Base-by-base conservation (phyloP, 2,329 filamentous ascomycete species). In the Fusarium citri region DNA sequence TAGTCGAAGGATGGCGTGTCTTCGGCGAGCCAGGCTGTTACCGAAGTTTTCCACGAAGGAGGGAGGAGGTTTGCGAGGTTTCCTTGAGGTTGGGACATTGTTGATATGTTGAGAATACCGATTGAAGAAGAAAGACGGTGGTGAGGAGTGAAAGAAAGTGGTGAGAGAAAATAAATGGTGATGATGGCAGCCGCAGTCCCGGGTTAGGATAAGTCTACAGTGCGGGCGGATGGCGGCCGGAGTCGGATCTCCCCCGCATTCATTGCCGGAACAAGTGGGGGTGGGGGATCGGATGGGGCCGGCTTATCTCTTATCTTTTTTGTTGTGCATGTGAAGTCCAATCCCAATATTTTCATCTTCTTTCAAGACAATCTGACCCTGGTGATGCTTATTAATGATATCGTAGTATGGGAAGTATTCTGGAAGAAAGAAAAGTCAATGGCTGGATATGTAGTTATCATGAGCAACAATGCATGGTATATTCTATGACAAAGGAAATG, bases 1-100 rank as follows among this genome's bases (percentile, higher is more conserved):
- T 97, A 98, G 85, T 99, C 96, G 82, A 97, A 95, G 55, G 93
- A 96, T 7, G 96, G 96, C 5, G 94, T 97, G 83, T 99, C 96
- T 82, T 99, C 96, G 76, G 94, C 92, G 16, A 98, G 91, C 96
- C 96, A 99, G 76, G 88, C 83, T 25, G 91, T 88, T 68, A 98
- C 89, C 71, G 91, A 88, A 51, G 90, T 87, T 79, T 95, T 97
- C 89, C 94, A 98, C 69, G 90, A 92, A 23, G 90, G 88, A 0
- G 95, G 94, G 45, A 98, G 89, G 70, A 98, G 88, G 79, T 97
- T 89, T 75, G 83, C 82, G 55, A 86, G 81, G 51, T 78, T 77
- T 79, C 84, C 85, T 68, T 83, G 81, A 3, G 70, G 58, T 22
- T 67, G 57, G 8, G 71, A 49, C 71, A 75, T 75, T 50, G 47